Evolutionary conservation across 2,329 filamentous ascomycete species (phyloP).

Genomic region (Fusarium sororula): DNA sequence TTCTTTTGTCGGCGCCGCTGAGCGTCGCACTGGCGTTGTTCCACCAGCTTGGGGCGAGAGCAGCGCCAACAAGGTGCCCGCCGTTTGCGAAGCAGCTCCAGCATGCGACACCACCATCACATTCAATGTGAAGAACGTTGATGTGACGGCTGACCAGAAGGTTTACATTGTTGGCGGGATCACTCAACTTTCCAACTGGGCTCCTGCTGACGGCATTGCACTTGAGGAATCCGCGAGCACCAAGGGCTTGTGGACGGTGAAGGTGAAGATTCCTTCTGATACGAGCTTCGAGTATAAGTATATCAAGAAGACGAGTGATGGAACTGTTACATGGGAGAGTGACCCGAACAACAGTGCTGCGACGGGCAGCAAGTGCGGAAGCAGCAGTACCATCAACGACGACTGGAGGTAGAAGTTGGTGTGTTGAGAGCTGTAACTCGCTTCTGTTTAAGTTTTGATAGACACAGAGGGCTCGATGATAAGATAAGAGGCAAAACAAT

Average conservation of each 20-base stretch:
- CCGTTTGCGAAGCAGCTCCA: slow-evolving; percentile 33
- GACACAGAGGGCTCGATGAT: too few species aligned
- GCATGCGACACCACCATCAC: slow-evolving; percentile 38
- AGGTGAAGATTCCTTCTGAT: slow-evolving; percentile 61
- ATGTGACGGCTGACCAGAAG: slow-evolving; percentile 20
- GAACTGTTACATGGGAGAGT: slow-evolving; percentile 65
- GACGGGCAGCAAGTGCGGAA: slow-evolving; percentile 11
- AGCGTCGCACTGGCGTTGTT: slow-evolving; percentile 62
- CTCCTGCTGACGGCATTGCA: slow-evolving; percentile 54
- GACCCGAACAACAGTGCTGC: slow-evolving; percentile 53
- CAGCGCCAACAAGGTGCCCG: slow-evolving; percentile 27
- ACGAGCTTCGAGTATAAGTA: slow-evolving; percentile 69
- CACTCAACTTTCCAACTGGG: slow-evolving; percentile 51
- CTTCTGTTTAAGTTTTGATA: too few species aligned
- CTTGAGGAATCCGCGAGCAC: slow-evolving; percentile 62
- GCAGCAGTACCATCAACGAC: slow-evolving; percentile 5
- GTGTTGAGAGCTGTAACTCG: accelerated
- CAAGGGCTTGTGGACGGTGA: slow-evolving; percentile 59
- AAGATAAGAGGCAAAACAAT: neutral
- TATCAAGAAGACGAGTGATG: slow-evolving; percentile 61
- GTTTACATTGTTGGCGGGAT: slow-evolving; percentile 42
- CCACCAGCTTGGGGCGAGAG: slow-evolving; percentile 62
- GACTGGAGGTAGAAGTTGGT: slow-evolving; percentile 9
- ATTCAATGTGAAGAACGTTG: slow-evolving; percentile 28
- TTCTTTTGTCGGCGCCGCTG: slow-evolving; percentile 67